A percentile compares a stretch with the other conserved stretches of the same genome.
These are phyloP conservation scores for Ustilago hordei DNA, from an alignment of 1,284 basidiomycete genomes.

Conservation along the genomic window DNA sequence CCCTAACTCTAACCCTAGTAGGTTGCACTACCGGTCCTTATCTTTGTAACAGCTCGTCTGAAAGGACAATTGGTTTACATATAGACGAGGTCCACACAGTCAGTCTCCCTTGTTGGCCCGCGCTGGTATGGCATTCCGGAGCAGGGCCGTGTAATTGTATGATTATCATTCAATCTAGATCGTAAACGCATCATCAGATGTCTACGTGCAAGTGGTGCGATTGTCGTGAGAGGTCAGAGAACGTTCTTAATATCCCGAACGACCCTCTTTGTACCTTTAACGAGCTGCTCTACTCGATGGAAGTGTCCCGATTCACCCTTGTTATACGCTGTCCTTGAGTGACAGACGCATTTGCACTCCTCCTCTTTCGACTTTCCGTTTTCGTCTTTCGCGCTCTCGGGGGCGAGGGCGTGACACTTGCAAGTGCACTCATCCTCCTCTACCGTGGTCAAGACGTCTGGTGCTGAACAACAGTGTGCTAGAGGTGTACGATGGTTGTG, in stretches of 20 bases:
- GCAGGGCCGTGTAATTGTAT: slow-evolving; percentile 7
- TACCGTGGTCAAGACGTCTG: slow-evolving; percentile 5
- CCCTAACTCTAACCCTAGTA: slow-evolving; percentile 2
- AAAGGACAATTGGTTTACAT: neutral
- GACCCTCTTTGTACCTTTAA: slow-evolving; percentile 41
- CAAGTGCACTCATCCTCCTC: slow-evolving; percentile 12
- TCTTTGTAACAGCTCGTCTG: neutral
- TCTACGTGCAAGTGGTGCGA: neutral
- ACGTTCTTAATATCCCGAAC: slow-evolving; percentile 47
- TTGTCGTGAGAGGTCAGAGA: slow-evolving; percentile 10
- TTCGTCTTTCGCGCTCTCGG: neutral
- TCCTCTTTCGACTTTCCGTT: neutral
- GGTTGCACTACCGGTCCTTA: neutral
- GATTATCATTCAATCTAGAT: slow-evolving; percentile 2
- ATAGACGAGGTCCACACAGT: neutral
- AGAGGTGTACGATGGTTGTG: slow-evolving; percentile 7
- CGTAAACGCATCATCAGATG: neutral
- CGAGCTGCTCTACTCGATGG: slow-evolving; percentile 44
- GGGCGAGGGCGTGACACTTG: slow-evolving; percentile 1
- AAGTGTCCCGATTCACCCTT: slow-evolving; percentile 36
- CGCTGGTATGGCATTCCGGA: neutral
- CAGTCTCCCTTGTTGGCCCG: neutral
- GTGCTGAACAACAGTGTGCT: slow-evolving; percentile 33
- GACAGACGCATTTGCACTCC: slow-evolving; percentile 18
- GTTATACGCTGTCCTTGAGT: slow-evolving; percentile 4